phyloP scores from a whole-genome alignment of 2,329 filamentous ascomycete species.

The Diplodia intermedia region DNA sequence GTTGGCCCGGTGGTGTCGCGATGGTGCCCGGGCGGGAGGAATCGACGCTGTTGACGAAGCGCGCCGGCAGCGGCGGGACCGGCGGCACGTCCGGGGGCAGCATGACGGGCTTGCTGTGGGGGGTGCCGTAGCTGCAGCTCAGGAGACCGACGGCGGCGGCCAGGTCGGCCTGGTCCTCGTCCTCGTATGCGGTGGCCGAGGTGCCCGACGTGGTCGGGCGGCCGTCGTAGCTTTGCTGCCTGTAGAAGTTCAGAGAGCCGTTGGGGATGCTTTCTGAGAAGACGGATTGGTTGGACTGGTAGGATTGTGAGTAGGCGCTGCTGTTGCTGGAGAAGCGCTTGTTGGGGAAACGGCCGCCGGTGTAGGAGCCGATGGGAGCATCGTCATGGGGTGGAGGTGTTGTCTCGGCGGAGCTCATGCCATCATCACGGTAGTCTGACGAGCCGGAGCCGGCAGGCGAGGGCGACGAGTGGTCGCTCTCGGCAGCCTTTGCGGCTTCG shows the following conservation, averaged over 20 bases:
- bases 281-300: constrained; percentile 73
- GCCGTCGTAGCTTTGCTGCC: constrained; percentile 67
- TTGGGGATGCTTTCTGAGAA: constrained; percentile 62
- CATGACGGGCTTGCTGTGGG: constrained; percentile 68
- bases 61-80: constrained; percentile 83
- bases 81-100: constrained; percentile 79
- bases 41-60: constrained; percentile 69
- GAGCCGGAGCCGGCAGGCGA: constrained; percentile 83
- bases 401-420: constrained; percentile 85
- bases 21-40: constrained; percentile 63
- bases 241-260: constrained; percentile 64
- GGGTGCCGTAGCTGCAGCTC: constrained; percentile 88
- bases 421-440: constrained; percentile 74
- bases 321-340: constrained; percentile 59
- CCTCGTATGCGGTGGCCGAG: constrained; percentile 67
- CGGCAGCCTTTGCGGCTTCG: constrained; percentile 70
- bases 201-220: constrained; percentile 76
- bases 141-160: constrained; percentile 89
- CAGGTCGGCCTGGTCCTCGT: constrained; percentile 79
- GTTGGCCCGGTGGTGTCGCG: constrained; percentile 54
- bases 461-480: constrained; percentile 80
- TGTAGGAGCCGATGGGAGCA: constrained; percentile 59
- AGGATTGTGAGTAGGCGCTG: constrained; percentile 72
- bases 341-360: constrained; percentile 42
- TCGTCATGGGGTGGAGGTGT: constrained; percentile 82